A percentile compares a stretch with the other conserved stretches of the same genome.
Conservation (phyloP, 306 rosid species). For the Trifolium fragiferum region DNA sequence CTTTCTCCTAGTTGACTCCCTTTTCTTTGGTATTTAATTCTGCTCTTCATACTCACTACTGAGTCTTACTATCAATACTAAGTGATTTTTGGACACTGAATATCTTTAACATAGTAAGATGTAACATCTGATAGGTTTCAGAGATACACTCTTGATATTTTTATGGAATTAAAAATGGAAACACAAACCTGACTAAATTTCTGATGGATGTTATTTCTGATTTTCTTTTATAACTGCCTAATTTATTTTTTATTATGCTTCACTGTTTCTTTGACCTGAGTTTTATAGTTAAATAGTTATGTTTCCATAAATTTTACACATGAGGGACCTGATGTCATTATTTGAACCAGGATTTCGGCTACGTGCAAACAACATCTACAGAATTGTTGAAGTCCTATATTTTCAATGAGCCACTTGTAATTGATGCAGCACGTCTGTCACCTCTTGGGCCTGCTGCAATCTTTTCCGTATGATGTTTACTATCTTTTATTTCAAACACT, state of each 20-base stretch:
- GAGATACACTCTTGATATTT: constrained; percentile 7
- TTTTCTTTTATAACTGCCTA: constrained; percentile 2
- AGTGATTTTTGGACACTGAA: constrained; percentile 8
- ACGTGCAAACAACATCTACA: constrained; percentile 85
- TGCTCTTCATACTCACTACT: constrained; percentile 19
- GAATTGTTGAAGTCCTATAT: constrained; percentile 80
- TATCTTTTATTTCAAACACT: constrained; percentile 14
- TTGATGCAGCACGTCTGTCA: constrained; percentile 65
- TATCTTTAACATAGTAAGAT: background rate
- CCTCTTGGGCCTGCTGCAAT: constrained; percentile 75
- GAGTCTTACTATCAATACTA: background rate
- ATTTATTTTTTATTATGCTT: constrained; percentile 15
- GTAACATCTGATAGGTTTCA: constrained; percentile 6
- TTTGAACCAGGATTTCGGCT: constrained; percentile 79
- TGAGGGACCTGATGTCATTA: constrained; percentile 38
- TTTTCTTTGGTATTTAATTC: constrained; percentile 5
- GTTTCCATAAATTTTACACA: constrained; percentile 28
- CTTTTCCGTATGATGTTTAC: constrained; percentile 58
- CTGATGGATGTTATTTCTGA: constrained; percentile 26
- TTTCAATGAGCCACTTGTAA: constrained; percentile 76
- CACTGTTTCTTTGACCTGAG: constrained; percentile 36
- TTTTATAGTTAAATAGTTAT: constrained; percentile 29
- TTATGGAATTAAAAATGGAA: constrained; percentile 16
- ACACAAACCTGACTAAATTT: constrained; percentile 23
- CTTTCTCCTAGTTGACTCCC: constrained; percentile 28